These are phyloP conservation scores for Colletotrichum tofieldiae DNA, from an alignment of 2,329 filamentous ascomycete genomes.

Conservation along the genomic window DNA sequence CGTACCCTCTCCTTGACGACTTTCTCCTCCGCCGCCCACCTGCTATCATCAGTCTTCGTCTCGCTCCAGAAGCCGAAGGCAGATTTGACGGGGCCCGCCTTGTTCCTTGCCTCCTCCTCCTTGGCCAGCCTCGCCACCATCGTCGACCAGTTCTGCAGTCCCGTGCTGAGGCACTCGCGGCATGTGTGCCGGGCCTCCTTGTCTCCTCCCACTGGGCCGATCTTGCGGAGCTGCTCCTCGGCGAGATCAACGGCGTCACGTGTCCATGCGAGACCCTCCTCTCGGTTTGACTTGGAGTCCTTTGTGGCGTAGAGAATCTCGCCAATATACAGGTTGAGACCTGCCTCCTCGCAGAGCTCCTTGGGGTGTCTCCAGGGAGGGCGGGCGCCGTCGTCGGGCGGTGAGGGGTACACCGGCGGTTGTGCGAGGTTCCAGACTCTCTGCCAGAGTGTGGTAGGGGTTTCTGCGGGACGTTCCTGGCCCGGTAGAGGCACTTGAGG, in stretches of 20 bases:
- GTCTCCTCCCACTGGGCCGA: constrained; percentile 47
- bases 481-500: constrained; percentile 54
- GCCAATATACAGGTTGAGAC: constrained; percentile 89
- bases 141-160: constrained; percentile 84
- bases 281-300: constrained; percentile 60
- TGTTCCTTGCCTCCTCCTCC: constrained; percentile 61
- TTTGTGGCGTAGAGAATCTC: constrained; percentile 88
- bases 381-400: constrained; percentile 79
- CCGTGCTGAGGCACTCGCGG: constrained; percentile 82
- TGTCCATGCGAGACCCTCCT: constrained; percentile 90
- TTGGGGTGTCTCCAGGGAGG: constrained; percentile 75
- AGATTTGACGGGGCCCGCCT: constrained; percentile 45
- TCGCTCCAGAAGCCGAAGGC: constrained; percentile 60
- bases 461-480: constrained; percentile 28
- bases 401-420: constrained; percentile 77
- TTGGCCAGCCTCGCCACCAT: constrained; percentile 81
- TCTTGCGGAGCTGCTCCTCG: constrained; percentile 74
- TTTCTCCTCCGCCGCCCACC: constrained; percentile 70
- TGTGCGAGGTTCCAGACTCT: constrained; percentile 47
- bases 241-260: constrained; percentile 87
- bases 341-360: constrained; percentile 87
- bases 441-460: constrained; percentile 27
- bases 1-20: constrained; percentile 68
- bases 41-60: constrained; percentile 54
- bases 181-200: constrained; percentile 69